Percentiles rank a stretch among this genome's conserved stretches.
phyloP scores from a whole-genome alignment of 1,284 basidiomycete species.

The Tetrapyrgos nigripes region DNA sequence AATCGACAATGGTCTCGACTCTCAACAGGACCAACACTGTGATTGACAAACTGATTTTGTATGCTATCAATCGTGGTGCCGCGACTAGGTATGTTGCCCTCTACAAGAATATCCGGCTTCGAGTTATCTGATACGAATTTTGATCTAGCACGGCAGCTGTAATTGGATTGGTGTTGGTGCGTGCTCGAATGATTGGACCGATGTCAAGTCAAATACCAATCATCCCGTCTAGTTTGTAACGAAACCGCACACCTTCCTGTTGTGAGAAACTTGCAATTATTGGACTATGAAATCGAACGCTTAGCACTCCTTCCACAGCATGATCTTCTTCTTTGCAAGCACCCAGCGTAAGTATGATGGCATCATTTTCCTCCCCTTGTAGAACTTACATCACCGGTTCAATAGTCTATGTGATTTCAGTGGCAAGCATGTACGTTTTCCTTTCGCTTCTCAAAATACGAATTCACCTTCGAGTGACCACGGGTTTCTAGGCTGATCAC shows the following conservation, averaged over 20 bases:
- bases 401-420: too few relatives aligned
- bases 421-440: too few relatives aligned
- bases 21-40: constrained; percentile 6
- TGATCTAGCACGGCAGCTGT: neutral
- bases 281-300: neutral
- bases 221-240: neutral
- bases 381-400: too few relatives aligned
- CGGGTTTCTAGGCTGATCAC: too few relatives aligned
- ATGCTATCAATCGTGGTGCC: constrained; percentile 6
- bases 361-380: neutral
- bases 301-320: neutral
- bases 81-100: neutral
- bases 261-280: neutral
- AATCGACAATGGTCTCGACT: neutral
- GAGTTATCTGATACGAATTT: neutral
- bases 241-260: constrained; percentile 1
- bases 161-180: neutral
- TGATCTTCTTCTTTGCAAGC: constrained; percentile 8
- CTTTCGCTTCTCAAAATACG: too few relatives aligned
- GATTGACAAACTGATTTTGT: constrained; percentile 7
- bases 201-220: neutral
- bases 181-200: neutral
- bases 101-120: neutral
- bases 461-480: too few relatives aligned
- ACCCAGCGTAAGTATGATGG: constrained; percentile 1